Base-by-base conservation (phyloP, 768 basidiomycete genomes). In the Suillus brevipes region DNA sequence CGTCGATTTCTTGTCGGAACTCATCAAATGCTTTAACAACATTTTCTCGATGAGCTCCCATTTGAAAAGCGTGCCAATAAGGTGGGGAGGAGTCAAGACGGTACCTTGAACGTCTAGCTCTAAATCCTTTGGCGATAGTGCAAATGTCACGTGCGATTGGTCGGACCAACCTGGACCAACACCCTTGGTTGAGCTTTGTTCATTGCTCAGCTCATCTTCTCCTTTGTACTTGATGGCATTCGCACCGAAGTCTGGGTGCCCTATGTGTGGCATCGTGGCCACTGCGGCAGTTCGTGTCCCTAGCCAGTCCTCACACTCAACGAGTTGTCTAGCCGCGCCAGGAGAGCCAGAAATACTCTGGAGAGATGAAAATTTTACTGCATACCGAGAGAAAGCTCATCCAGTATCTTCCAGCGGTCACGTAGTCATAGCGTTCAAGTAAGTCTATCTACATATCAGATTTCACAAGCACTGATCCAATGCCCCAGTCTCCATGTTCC, bases 391-490 rank as follows among this genome's bases (percentile, higher is more conserved):
- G 78, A 87, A 81, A 72, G 82, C 80, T 20, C 82, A 89, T 67
- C 89, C 90, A 1, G 86, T 91, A 31, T 91, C 89, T n/a, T 85
- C 84, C 70, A 86, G 83, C 70, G 90, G 86, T 4, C 91, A 93
- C 74, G 75, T 92, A 52, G 82, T 91, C 64, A 79, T 91, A 64
- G 87, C 87, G 25, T 89, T 93, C 85, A 92, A 92, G 91, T 90
- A 67, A 55, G 87, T 81, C 64, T 36, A 69, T 65, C 64, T 37
- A 69, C 52, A 64, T 59, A 58, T 64, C 43, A 64, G n/a, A 65
- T 23, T 60, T 45, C 23, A 72, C 91, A n/a, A 55, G 31, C 31
- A 89, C 73, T 58, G 62, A 63, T 55, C 63, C n/a, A 66, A 23
- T 62, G 4, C 6, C 45, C 25, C 73, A 92, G 91, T 74, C 80